These are phyloP conservation scores for Sextonia rubra DNA, from an alignment of 164 flowering plant genomes.

Conservation along the genomic window DNA sequence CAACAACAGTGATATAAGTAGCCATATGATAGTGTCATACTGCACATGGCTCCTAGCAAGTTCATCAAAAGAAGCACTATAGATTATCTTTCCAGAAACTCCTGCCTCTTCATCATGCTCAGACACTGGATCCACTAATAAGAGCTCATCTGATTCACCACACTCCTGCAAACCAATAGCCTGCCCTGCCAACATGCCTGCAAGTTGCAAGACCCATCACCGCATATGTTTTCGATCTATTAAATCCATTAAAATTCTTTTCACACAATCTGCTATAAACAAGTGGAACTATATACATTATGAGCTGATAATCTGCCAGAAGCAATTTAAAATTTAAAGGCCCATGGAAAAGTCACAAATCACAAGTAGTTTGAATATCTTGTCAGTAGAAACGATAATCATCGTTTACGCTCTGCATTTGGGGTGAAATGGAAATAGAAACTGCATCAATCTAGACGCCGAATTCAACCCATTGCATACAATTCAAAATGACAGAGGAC, in stretches of 20 bases:
- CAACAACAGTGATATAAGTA: conserved; percentile 58
- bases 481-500: too few species aligned
- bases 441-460: too few species aligned
- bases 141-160: conserved; percentile 33
- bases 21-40: conserved; percentile 72
- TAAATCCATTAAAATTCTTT: background rate
- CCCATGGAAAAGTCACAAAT: too few species aligned
- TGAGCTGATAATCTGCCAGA: too few species aligned
- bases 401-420: too few species aligned
- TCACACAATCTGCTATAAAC: too few species aligned
- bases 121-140: conserved; percentile 39
- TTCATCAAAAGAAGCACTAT: conserved; percentile 67
- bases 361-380: too few species aligned
- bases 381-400: too few species aligned
- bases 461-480: too few species aligned
- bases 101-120: conserved; percentile 46
- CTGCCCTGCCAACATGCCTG: conserved; percentile 55
- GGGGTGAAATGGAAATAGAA: too few species aligned
- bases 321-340: too few species aligned
- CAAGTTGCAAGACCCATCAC: conserved; percentile 12
- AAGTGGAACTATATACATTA: too few species aligned
- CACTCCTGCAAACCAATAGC: conserved; percentile 36
- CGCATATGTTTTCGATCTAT: background rate
- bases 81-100: conserved; percentile 38
- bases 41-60: conserved; percentile 36